phyloP scores from a whole-genome alignment of 2,329 filamentous ascomycete species.

The Claviceps sp. region DNA sequence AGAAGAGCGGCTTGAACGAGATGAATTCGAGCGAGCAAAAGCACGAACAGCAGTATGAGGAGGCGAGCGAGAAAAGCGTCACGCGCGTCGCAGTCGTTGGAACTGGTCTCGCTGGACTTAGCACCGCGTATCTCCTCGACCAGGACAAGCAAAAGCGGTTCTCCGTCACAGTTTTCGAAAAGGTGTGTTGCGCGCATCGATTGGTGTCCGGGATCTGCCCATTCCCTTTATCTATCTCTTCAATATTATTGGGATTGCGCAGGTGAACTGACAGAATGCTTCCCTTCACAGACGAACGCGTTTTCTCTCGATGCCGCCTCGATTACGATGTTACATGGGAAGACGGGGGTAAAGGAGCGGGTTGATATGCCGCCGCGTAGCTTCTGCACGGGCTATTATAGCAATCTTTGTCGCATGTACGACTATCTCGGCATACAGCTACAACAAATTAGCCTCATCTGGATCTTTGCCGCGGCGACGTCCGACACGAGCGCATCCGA shows the following conservation, averaged over 20 bases:
- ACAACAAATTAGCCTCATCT: slow-evolving; percentile 37
- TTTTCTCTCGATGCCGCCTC: slow-evolving; percentile 26
- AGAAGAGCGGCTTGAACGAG: neutral
- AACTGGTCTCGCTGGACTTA: slow-evolving; percentile 24
- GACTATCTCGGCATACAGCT: slow-evolving; percentile 37
- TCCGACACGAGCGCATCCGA: slow-evolving; percentile 4
- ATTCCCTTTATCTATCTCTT: too few species aligned
- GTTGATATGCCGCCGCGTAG: slow-evolving; percentile 27
- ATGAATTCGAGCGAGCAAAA: neutral
- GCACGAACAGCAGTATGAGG: neutral
- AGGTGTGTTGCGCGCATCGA: slow-evolving; percentile 12
- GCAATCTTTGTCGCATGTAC: slow-evolving; percentile 42
- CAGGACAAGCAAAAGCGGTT: slow-evolving; percentile 18
- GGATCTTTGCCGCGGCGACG: slow-evolving; percentile 30
- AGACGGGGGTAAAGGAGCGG: slow-evolving; percentile 18
- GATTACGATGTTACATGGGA: slow-evolving; percentile 20
- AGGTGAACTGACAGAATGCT: neutral
- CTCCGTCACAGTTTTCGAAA: slow-evolving; percentile 23
- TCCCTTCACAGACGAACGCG: slow-evolving; percentile 13
- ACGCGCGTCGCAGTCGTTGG: slow-evolving; percentile 19
- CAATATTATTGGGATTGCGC: too few species aligned
- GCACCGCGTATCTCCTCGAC: slow-evolving; percentile 21
- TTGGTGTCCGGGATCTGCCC: too few species aligned
- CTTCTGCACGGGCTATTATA: slow-evolving; percentile 33
- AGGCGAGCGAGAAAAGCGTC: neutral